These are phyloP conservation scores for Cucumis hystrix DNA, from an alignment of 306 rosid genomes.

Conservation along the genomic window DNA sequence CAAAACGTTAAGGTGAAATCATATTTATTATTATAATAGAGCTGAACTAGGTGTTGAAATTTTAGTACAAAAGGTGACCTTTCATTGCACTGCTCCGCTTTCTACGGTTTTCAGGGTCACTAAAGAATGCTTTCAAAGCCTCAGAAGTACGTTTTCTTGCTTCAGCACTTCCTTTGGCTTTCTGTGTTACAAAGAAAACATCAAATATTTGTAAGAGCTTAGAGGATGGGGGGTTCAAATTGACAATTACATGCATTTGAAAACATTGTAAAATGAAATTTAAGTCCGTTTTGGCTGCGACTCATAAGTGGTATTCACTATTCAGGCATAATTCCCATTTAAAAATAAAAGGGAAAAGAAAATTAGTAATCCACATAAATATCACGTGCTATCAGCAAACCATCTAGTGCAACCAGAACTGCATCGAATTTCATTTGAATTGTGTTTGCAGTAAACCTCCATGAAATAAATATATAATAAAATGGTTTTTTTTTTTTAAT, in stretches of 20 bases:
- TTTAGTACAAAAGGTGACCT: slow-evolving; percentile 26
- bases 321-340: background rate
- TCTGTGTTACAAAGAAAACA: slow-evolving; percentile 36
- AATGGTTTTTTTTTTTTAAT: background rate
- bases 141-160: slow-evolving; percentile 76
- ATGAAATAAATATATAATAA: too few species aligned
- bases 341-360: background rate
- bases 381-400: background rate
- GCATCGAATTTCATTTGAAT: background rate
- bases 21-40: background rate
- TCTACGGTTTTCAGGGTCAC: slow-evolving; percentile 78
- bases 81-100: slow-evolving; percentile 84
- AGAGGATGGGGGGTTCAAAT: background rate
- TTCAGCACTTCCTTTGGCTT: slow-evolving; percentile 69
- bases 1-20: background rate
- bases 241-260: background rate
- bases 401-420: background rate
- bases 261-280: background rate
- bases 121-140: slow-evolving; percentile 62
- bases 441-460: background rate
- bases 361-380: background rate
- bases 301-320: background rate
- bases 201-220: background rate
- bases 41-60: background rate
- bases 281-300: background rate